Evolutionary conservation across 768 basidiomycete species (phyloP).

Genomic region (Tubosaeta sp.): DNA sequence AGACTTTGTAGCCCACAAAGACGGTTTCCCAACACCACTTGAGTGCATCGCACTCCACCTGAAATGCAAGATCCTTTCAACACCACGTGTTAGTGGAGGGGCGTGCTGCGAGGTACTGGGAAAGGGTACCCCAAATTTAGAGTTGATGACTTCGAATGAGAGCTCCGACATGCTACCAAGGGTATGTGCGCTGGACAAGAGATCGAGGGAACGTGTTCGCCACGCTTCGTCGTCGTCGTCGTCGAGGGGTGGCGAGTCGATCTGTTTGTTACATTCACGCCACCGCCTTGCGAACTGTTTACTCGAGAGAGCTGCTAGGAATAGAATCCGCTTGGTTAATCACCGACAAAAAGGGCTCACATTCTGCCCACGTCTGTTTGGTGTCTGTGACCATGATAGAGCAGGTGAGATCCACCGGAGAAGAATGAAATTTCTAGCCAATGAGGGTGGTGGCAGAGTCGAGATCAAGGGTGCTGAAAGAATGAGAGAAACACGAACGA

Average conservation of each 20-base stretch:
- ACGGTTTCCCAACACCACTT: constrained; percentile 81
- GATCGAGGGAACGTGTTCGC: constrained; percentile 50
- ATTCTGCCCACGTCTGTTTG: constrained; percentile 71
- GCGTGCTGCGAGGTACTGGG: neutral
- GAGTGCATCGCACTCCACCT: constrained; percentile 54
- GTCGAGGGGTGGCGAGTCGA: constrained; percentile 25
- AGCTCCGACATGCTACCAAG: constrained; percentile 55
- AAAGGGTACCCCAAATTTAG: constrained; percentile 51
- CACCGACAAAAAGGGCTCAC: constrained; percentile 33
- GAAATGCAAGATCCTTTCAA: constrained; percentile 61
- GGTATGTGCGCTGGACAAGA: constrained; percentile 57
- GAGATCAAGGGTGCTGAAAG: constrained; percentile 4
- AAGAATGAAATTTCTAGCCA: constrained; percentile 60
- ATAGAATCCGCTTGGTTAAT: constrained; percentile 20
- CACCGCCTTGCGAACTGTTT: constrained; percentile 66
- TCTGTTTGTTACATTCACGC: constrained; percentile 51
- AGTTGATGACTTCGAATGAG: constrained; percentile 55
- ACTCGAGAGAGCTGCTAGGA: constrained; percentile 45
- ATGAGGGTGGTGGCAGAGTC: constrained; percentile 5
- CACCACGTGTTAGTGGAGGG: constrained; percentile 12
- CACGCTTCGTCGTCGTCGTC: constrained; percentile 56
- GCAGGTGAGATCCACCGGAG: constrained; percentile 53
- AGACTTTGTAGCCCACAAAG: constrained; percentile 56
- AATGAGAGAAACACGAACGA: constrained; percentile 45
- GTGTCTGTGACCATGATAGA: constrained; percentile 69